Evolutionary conservation across 2,329 filamentous ascomycete genomes (phyloP).

Genomic region (Microdochium bolleyi): DNA sequence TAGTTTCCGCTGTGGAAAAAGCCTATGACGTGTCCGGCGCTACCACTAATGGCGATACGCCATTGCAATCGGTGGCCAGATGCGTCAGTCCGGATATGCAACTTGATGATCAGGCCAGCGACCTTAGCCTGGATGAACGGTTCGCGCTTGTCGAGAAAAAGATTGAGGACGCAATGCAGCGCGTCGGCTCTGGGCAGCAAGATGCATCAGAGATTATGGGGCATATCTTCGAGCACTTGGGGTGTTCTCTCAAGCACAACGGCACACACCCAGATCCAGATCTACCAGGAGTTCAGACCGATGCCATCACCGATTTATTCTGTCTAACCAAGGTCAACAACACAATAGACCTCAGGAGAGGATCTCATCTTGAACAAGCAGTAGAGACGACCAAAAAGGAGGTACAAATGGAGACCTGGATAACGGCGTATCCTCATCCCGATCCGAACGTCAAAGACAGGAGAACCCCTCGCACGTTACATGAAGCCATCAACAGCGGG

Average conservation of each 20-base stretch:
- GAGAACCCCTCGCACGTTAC: constrained; percentile 60
- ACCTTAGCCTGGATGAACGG: constrained; percentile 34
- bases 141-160: constrained; percentile 28
- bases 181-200: constrained; percentile 68
- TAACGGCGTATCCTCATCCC: constrained; percentile 48
- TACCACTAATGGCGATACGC: not conserved
- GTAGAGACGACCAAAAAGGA: constrained; percentile 25
- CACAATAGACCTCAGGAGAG: constrained; percentile 41
- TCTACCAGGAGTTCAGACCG: constrained; percentile 66
- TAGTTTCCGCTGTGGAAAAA: not conserved
- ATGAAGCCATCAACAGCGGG: constrained; percentile 75
- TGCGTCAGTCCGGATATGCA: constrained; percentile 9
- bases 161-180: constrained; percentile 35
- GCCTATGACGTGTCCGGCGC: not conserved
- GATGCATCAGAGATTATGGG: constrained; percentile 95
- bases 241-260: constrained; percentile 74
- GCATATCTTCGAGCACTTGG: constrained; percentile 83
- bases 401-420: constrained; percentile 53
- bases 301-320: constrained; percentile 67
- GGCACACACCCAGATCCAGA: constrained; percentile 46
- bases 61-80: not conserved
- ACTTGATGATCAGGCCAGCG: constrained; percentile 13
- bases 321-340: constrained; percentile 56
- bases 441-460: constrained; percentile 33
- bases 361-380: not conserved